Evolutionary conservation across 2,329 filamentous ascomycete species (phyloP), one percentile per base, ranked within the genome.

Genomic region (Cladophialophora chaetospira): DNA sequence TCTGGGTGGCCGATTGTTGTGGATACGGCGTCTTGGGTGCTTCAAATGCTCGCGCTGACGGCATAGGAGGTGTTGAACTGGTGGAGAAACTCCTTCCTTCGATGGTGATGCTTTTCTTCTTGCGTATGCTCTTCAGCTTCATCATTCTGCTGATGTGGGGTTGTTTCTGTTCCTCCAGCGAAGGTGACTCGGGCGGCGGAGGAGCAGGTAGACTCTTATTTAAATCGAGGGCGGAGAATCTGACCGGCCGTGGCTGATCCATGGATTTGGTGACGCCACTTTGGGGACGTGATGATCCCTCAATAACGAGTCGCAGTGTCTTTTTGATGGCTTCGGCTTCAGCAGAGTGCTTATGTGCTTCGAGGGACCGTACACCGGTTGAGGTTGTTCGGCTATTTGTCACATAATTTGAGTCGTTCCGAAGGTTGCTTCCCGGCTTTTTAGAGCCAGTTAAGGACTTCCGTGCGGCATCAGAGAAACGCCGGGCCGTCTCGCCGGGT

Each of bases 401-500:
- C 33, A 28, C 36, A n/a, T 45, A 31, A 11, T 40, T 21, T 35
- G 60, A 43, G 25, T 62, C 60, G 43, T 60, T 62, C n/a, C 60
- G 60, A 17, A 60, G 57, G 33, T 53, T 55, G 47, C 57, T 62
- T 26, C 57, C 60, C n/a, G 57, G 50, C 36, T 59, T 59, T 42
- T 57, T 60, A 21, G 50, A 28, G 48, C 60, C 58, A 4, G 35
- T 57, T 4, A 57, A 36, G 15, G 60, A 62, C 35, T 57, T 62
- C 17, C 60, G 53, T 21, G 57, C 51, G 26, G 60, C 55, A 19
- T 66, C 63, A 19, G 64, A 67, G n/a, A 66, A 55, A 28, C 63
- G 55, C 53, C 64, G 53, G 17, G 46, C 56, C 6, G 55, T 54
- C 26, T 65, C 60, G 6, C 60, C 63, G 2, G 65, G 65, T 11